Evolutionary conservation across 345 rosid species (phyloP).

Genomic region (Garcia nutans): DNA sequence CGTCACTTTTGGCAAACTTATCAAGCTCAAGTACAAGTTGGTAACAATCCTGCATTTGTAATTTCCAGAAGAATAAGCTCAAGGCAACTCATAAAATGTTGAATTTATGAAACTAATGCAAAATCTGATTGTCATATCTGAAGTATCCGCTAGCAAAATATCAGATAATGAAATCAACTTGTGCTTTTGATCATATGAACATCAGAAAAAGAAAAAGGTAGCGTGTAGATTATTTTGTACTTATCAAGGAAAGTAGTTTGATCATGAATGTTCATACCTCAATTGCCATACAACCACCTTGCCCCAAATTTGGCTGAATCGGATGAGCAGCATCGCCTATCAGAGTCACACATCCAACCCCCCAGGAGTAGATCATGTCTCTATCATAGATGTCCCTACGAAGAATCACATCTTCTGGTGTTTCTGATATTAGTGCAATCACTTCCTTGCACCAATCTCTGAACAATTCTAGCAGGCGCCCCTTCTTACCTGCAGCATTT

Average conservation of each 20-base stretch:
- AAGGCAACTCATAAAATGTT: background rate
- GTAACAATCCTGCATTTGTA: constrained; percentile 23
- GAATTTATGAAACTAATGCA: background rate
- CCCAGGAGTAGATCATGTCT: constrained; percentile 28
- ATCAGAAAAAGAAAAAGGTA: background rate
- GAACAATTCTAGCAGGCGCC: constrained; percentile 20
- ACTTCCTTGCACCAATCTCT: constrained; percentile 26
- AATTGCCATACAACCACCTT: constrained; percentile 34
- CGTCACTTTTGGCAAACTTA: background rate
- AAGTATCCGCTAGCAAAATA: background rate
- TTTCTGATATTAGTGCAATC: constrained; percentile 17
- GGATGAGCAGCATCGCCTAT: constrained; percentile 34
- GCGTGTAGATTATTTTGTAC: background rate
- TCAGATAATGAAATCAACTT: background rate
- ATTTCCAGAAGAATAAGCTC: background rate
- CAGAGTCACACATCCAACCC: constrained; percentile 26
- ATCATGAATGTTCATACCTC: constrained; percentile 17
- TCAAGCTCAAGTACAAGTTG: constrained; percentile 25
- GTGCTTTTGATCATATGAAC: background rate
- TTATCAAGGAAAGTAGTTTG: background rate
- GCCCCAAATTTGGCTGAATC: constrained; percentile 32
- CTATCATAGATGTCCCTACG: constrained; percentile 24
- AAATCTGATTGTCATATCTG: background rate
- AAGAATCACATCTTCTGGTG: constrained; percentile 21
- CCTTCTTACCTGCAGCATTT: constrained; percentile 13